Evolutionary conservation across 805 yeast genomes (phyloP), one percentile per base, ranked within the genome.

Genomic region (Pichia nakasei): DNA sequence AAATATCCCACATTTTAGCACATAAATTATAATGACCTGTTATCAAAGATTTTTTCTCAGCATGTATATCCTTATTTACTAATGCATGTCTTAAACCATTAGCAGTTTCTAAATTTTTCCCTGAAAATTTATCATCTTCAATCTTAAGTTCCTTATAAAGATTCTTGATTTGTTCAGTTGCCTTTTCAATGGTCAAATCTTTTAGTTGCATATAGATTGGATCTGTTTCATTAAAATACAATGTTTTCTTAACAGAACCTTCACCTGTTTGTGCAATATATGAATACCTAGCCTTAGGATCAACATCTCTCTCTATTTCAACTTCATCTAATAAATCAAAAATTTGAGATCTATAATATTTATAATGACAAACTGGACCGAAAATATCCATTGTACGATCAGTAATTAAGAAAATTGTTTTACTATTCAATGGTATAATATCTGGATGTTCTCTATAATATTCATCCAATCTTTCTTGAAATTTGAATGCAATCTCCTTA

Each of bases 331-430:
- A 51, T 22, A 82, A 63, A 60, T 91, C 98, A 66, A 82, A 82
- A 18, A 89, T 83, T 85, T 89, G 80, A 5, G 97, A 89, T 63
- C 91, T 95, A 62, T 89, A 93, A 21, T 82, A 76, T 62, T 89
- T 86, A 59, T 87, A 96, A 61, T 93, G 97, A 43, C 89, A 63
- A 38, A 93, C 59, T 0, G 97, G 96, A 7, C 93, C 84, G 54
- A 76, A 76, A 39, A 83, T 67, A 60, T 94, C 98, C 58, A 88
- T 59, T 2, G 95, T 73, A 49, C 99, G 72, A 61, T 93, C 98
- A 2, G 85, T 69, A 18, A 93, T 76, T 29, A 93, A 61, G 50
- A 91, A 70, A 0, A 85, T 70, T 0, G 96, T 75, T 29, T 68
- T 57, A 18, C 55, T 55, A 19, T 52, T 53, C 49, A 66, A 63